Conservation (phyloP, 352 stramenopile genomes). For the Bremia lactucae region DNA sequence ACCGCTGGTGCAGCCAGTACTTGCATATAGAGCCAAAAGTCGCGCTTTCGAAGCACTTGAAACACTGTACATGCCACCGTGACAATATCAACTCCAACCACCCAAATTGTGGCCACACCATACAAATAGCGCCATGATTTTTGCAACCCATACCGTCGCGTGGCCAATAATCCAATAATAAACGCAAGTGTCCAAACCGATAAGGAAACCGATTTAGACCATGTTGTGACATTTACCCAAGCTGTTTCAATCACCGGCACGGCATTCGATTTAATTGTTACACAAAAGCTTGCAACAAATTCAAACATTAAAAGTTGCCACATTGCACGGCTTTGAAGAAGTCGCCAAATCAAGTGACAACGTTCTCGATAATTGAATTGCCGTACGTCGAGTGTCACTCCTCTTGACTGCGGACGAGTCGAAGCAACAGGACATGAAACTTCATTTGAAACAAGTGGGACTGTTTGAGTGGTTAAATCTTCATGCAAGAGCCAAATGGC, state of each 20-base stretch:
- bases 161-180: constrained; percentile 41
- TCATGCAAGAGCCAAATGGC: constrained; percentile 48
- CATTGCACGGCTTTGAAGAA: constrained; percentile 53
- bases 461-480: constrained; percentile 15
- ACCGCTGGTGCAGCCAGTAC: constrained; percentile 31
- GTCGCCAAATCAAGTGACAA: constrained; percentile 44
- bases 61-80: constrained; percentile 38
- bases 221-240: constrained; percentile 41
- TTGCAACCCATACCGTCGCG: constrained; percentile 44
- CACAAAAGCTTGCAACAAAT: constrained; percentile 44
- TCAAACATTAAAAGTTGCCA: constrained; percentile 72
- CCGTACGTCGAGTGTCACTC: constrained; percentile 2
- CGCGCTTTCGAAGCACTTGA: constrained; percentile 32
- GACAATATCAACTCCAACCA: constrained; percentile 43
- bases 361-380: constrained; percentile 15
- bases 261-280: constrained; percentile 39
- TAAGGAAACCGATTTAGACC: constrained; percentile 35
- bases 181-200: constrained; percentile 49
- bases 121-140: constrained; percentile 42
- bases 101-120: constrained; percentile 38
- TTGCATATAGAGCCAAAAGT: constrained; percentile 50
- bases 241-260: constrained; percentile 38
- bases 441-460: constrained; percentile 8
- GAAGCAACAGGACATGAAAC: constrained; percentile 2
- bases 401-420: background rate